Evolutionary conservation across 2,329 filamentous ascomycete genomes (phyloP), one percentile per base, ranked within the genome.

Genomic region (Cladosporium sp.): DNA sequence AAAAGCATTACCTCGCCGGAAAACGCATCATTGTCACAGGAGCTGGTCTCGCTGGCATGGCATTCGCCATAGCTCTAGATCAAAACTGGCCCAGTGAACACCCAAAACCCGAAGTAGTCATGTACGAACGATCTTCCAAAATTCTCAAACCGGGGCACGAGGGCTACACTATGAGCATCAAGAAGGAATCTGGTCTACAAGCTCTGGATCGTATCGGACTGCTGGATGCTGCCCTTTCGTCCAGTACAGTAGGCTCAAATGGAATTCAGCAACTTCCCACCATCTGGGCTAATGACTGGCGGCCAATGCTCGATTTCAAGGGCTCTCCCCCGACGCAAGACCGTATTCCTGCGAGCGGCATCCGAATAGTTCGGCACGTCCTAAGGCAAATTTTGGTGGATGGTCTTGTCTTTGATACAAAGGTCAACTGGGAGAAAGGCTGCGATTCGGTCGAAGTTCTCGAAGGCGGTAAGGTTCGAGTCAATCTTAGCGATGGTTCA

Each of bases 11-110:
- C 14, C 66, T 69, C 14, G 57, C 67, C n/a, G 66, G 61, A 26
- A 69, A 68, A 49, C 52, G 53, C 16, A 68, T 69, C 62, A 58
- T 69, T 53, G 53, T 69, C 29, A 29, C 65, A 44, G 68, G 67
- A 26, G 68, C 62, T 5, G 68, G 67, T 14, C 61, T 68, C 18
- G 68, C 68, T 37, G 66, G 67, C 18, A 67, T 69, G 18, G 58
- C 68, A 33, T 68, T 68, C 56, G 65, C 63, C 18, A 50, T 55
- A 44, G 65, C 65, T 12, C 31, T 68, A 5, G 6, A 64, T 6
- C 46, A 37, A 28, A 21, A n/a, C n/a, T 69, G 68, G 67, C 62
- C 62, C 5, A 23, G 31, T 16, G 46, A 37, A 28, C 49, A 62
- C 52, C 49, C 44, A 10, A 46, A 31, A 16, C 68, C 68, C 18